Evolutionary conservation across 192 early-diverging fungal genomes (phyloP).

Genomic region (Coemansia sp.): DNA sequence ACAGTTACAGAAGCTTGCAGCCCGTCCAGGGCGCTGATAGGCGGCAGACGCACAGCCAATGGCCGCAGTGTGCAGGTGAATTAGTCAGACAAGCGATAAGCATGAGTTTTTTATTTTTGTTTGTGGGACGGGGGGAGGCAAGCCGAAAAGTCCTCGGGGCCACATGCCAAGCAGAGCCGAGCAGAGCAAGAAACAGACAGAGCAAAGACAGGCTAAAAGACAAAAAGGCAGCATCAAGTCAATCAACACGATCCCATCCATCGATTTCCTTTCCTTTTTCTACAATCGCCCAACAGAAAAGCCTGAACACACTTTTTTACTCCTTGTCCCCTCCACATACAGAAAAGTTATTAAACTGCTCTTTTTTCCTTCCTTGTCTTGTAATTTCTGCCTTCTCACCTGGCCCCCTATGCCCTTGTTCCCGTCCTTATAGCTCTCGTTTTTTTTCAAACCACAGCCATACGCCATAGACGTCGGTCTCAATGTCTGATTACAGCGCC

Average conservation of each 20-base stretch:
- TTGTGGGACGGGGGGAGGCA: not conserved
- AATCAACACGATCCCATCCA: not conserved
- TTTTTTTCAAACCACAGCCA: not conserved
- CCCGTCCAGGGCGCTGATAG: not conserved
- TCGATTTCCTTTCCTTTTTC: not conserved
- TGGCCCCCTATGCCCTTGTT: not conserved
- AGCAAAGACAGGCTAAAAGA: no score
- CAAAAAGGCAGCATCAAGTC: not conserved
- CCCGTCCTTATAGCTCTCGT: not conserved
- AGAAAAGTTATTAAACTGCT: not conserved
- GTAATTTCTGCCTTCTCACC: not conserved
- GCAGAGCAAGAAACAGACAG: not conserved
- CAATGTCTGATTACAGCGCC: slow-evolving; percentile 46
- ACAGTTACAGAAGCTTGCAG: not conserved
- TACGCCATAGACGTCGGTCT: not conserved
- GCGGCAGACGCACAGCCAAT: not conserved
- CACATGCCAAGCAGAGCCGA: not conserved
- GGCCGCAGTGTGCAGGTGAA: not conserved
- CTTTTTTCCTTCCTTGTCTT: slow-evolving; percentile 1
- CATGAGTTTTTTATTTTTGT: not conserved
- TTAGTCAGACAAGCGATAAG: not conserved
- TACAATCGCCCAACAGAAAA: not conserved
- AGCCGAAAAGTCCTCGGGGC: not conserved
- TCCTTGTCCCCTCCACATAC: not conserved
- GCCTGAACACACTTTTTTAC: not conserved